Evolutionary conservation across 2,329 filamentous ascomycete genomes (phyloP).

Genomic region (Dendrostoma leiphaemia): DNA sequence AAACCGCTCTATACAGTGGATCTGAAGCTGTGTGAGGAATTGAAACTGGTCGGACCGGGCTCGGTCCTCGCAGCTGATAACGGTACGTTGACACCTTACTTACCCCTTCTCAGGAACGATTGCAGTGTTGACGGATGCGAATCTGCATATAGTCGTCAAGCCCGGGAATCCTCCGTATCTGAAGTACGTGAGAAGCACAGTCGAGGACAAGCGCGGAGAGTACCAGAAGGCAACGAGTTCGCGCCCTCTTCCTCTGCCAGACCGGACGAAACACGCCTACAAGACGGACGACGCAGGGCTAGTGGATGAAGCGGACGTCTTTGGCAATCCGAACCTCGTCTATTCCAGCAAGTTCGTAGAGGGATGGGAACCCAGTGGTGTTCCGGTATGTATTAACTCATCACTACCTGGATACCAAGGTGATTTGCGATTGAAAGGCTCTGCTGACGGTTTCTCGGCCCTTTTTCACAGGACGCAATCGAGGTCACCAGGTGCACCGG

Average conservation of each 20-base stretch:
- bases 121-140: background rate
- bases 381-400: slow-evolving; percentile 33
- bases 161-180: slow-evolving; percentile 70
- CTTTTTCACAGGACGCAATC: slow-evolving; percentile 48
- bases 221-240: slow-evolving; percentile 26
- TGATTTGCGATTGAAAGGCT: no score
- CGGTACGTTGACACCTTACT: slow-evolving; percentile 24
- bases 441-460: background rate
- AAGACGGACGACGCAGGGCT: slow-evolving; percentile 54
- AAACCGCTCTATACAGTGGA: slow-evolving; percentile 75
- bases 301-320: slow-evolving; percentile 28
- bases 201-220: slow-evolving; percentile 57
- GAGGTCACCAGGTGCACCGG: slow-evolving; percentile 62
- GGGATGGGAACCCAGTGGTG: slow-evolving; percentile 67
- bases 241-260: slow-evolving; percentile 34
- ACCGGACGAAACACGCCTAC: slow-evolving; percentile 47
- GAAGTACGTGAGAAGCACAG: slow-evolving; percentile 65
- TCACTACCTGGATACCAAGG: background rate
- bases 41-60: slow-evolving; percentile 62
- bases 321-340: slow-evolving; percentile 62
- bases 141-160: slow-evolving; percentile 49
- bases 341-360: slow-evolving; percentile 64
- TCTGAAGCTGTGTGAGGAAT: slow-evolving; percentile 72
- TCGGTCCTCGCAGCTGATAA: slow-evolving; percentile 68
- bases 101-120: no score